phyloP scores from a whole-genome alignment of 148 eudicot genomes.

The Dysphania ambrosioides region DNA sequence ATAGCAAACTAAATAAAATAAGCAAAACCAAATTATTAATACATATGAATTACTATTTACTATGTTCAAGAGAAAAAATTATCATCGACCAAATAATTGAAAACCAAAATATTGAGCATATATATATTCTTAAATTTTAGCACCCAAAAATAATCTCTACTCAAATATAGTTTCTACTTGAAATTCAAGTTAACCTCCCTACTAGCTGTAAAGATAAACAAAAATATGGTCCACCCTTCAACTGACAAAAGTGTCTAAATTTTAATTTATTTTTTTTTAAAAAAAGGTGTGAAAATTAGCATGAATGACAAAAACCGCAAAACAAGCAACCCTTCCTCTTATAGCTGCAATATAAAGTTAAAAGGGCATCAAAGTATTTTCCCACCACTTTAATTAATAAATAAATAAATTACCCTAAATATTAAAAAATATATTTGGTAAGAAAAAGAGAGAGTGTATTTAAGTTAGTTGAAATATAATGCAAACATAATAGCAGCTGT shows the following conservation, averaged over 20 bases:
- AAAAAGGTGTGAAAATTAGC: background rate
- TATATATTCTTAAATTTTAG: no score
- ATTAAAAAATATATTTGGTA: background rate
- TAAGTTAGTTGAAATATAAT: no score
- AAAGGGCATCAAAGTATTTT: conserved; percentile 11
- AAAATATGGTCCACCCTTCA: conserved; percentile 25
- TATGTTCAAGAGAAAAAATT: no score
- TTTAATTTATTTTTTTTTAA: no score
- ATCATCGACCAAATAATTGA: no score
- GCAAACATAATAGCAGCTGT: conserved; percentile 1
- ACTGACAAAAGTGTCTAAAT: conserved; percentile 15
- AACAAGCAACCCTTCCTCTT: conserved; percentile 23
- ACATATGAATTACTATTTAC: no score
- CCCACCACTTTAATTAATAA: background rate
- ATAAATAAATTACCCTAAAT: background rate
- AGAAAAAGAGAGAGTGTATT: no score
- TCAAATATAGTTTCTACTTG: conserved; percentile 23
- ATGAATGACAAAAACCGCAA: conserved; percentile 13
- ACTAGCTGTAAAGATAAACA: conserved; percentile 21
- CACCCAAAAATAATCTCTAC: no score
- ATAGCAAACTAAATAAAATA: no score
- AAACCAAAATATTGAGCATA: no score
- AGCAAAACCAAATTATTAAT: no score
- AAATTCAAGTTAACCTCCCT: conserved; percentile 17
- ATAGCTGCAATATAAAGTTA: background rate